These are phyloP conservation scores for Colletotrichum scovillei DNA, from an alignment of 2,329 filamentous ascomycete species.

Conservation along the genomic window DNA sequence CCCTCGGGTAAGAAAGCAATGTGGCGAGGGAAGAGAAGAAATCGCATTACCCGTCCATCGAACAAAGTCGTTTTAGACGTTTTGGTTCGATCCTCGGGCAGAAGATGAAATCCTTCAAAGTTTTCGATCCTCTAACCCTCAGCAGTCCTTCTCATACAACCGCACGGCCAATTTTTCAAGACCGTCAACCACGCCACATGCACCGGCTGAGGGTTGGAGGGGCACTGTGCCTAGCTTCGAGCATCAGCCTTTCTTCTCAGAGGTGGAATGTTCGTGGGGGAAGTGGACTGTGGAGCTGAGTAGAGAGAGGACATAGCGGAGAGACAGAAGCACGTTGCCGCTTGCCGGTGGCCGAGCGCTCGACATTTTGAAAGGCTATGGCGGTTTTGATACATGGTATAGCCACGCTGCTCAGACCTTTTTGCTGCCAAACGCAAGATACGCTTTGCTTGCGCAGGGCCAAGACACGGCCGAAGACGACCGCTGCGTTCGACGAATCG, in stretches of 20 bases:
- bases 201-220: neutral
- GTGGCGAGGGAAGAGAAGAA: conserved; percentile 2
- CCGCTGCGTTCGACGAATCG: neutral
- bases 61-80: conserved; percentile 5
- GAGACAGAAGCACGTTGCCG: conserved; percentile 16
- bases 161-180: conserved; percentile 25
- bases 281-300: neutral
- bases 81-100: conserved; percentile 35
- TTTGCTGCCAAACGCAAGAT: conserved; percentile 34
- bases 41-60: neutral
- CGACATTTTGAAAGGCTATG: neutral
- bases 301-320: conserved; percentile 16
- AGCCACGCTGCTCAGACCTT: conserved; percentile 31
- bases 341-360: conserved; percentile 23
- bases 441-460: conserved; percentile 33
- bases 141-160: conserved; percentile 11
- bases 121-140: neutral
- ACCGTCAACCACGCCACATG: conserved; percentile 12
- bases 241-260: neutral
- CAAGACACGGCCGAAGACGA: conserved; percentile 30
- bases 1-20: neutral
- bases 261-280: neutral
- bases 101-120: conserved; percentile 29
- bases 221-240: conserved; percentile 10
- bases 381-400: conserved; percentile 19